phyloP scores from a whole-genome alignment of 139 green algal genomes.

The Auxenochlorella pyrenoidosa region DNA sequence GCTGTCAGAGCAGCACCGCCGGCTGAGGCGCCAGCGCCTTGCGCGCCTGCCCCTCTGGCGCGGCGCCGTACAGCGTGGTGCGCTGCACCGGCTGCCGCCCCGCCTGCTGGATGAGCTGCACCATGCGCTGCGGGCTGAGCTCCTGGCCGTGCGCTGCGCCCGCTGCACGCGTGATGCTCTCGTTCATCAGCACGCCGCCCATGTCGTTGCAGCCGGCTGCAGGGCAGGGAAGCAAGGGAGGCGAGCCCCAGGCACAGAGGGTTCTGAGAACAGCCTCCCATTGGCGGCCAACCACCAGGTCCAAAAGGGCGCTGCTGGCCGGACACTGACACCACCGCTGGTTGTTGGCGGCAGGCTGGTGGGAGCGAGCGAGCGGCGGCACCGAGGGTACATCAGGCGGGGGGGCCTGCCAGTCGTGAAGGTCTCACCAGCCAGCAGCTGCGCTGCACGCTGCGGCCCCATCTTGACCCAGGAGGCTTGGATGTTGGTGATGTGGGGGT shows the following conservation, averaged over 20 bases:
- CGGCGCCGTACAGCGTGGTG: conserved; percentile 81
- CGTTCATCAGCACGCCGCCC: conserved; percentile 93
- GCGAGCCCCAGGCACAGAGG: too few relatives aligned
- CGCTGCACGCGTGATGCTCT: conserved; percentile 89
- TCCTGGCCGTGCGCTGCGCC: conserved; percentile 85
- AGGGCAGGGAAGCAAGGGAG: background rate
- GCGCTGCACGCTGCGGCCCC: conserved; percentile 70
- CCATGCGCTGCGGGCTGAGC: conserved; percentile 74
- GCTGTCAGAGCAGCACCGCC: background rate
- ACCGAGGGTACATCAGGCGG: too few relatives aligned
- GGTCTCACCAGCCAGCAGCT: conserved; percentile 63
- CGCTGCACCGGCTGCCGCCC: conserved; percentile 69
- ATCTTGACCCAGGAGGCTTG: conserved; percentile 92
- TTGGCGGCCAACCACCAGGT: too few relatives aligned
- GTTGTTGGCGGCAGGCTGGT: background rate
- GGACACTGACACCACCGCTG: too few relatives aligned
- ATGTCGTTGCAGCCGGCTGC: conserved; percentile 90
- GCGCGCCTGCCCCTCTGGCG: conserved; percentile 24
- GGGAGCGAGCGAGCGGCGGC: background rate
- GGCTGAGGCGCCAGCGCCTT: background rate
- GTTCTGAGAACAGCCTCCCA: too few relatives aligned
- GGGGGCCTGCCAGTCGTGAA: too few relatives aligned
- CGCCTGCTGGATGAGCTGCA: conserved; percentile 70
- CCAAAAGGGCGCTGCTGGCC: too few relatives aligned
- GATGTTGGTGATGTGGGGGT: conserved; percentile 78